Conservation (phyloP, 1,139 yeast genomes). For the Suhomyces yuchorum region DNA sequence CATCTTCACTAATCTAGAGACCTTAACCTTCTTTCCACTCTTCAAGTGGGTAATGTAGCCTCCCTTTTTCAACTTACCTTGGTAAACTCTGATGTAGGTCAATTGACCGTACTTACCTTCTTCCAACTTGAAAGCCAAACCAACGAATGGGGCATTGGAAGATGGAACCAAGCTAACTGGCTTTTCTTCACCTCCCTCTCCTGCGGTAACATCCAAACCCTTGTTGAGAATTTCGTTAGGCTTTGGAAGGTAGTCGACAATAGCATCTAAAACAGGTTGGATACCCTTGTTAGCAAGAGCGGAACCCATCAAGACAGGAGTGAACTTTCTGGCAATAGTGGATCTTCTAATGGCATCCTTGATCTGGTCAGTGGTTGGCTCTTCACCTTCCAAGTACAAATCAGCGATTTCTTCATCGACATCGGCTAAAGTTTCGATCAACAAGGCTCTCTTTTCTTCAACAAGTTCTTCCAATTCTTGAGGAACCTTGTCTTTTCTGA, state of each 20-base stretch:
- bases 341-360: slow-evolving; percentile 89
- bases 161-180: slow-evolving; percentile 79
- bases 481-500: slow-evolving; percentile 67
- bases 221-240: slow-evolving; percentile 91
- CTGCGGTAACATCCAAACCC: slow-evolving; percentile 70
- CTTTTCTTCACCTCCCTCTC: slow-evolving; percentile 53
- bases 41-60: slow-evolving; percentile 85
- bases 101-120: slow-evolving; percentile 98
- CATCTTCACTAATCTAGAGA: slow-evolving; percentile 96
- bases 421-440: slow-evolving; percentile 94
- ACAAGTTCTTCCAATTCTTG: slow-evolving; percentile 38
- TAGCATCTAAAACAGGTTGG: slow-evolving; percentile 94
- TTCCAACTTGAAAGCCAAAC: slow-evolving; percentile 95
- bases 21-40: slow-evolving; percentile 91
- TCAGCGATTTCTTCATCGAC: slow-evolving; percentile 98
- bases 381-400: slow-evolving; percentile 83
- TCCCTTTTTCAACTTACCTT: slow-evolving; percentile 92
- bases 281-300: slow-evolving; percentile 95
- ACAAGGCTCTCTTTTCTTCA: slow-evolving; percentile 55
- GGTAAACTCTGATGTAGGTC: slow-evolving; percentile 94
- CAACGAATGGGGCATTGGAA: slow-evolving; percentile 80
- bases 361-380: slow-evolving; percentile 81
- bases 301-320: slow-evolving; percentile 99
- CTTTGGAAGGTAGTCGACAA: slow-evolving; percentile 92
- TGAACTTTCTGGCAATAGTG: slow-evolving; percentile 93